phyloP scores from a whole-genome alignment of 768 basidiomycete genomes.

The Mycena capillaripes region DNA sequence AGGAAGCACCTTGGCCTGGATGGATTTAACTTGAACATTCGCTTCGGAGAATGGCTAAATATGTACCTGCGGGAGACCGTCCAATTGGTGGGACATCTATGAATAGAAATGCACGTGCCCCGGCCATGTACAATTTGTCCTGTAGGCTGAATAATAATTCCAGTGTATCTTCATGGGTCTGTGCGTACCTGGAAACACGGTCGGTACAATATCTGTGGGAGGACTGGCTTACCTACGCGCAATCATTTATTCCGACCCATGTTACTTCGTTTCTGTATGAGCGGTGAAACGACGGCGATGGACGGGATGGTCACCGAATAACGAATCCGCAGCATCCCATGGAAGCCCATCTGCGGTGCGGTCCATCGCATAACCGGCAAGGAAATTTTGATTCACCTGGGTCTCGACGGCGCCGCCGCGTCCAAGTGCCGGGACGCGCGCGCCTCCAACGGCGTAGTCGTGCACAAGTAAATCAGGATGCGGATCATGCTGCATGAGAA shows the following conservation, averaged over 20 bases:
- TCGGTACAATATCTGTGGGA: neutral
- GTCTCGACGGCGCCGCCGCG: conserved; percentile 48
- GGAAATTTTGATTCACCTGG: conserved; percentile 49
- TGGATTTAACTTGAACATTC: neutral
- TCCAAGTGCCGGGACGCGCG: conserved; percentile 56
- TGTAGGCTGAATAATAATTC: conserved; percentile 59
- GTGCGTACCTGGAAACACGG: conserved; percentile 31
- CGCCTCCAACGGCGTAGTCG: conserved; percentile 71
- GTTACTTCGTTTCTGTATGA: conserved; percentile 57
- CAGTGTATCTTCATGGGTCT: conserved; percentile 42
- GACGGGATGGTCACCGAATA: conserved; percentile 56
- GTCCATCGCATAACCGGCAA: conserved; percentile 51
- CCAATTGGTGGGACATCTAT: conserved; percentile 71
- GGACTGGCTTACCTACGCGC: conserved; percentile 55
- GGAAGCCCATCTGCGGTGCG: conserved; percentile 46
- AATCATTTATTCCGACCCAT: conserved; percentile 80
- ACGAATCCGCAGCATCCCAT: conserved; percentile 58
- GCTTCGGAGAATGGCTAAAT: neutral
- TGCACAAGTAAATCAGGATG: conserved; percentile 63
- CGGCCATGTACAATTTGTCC: conserved; percentile 62
- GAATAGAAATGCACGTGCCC: conserved; percentile 70
- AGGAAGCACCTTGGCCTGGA: conserved; percentile 1
- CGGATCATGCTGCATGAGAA: conserved; percentile 61
- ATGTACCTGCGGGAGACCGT: conserved; percentile 61
- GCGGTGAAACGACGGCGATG: too few species aligned